Evolutionary conservation across 2,329 filamentous ascomycete species (phyloP), one percentile per base, ranked within the genome.

Genomic region (Sclerotinia borealis): DNA sequence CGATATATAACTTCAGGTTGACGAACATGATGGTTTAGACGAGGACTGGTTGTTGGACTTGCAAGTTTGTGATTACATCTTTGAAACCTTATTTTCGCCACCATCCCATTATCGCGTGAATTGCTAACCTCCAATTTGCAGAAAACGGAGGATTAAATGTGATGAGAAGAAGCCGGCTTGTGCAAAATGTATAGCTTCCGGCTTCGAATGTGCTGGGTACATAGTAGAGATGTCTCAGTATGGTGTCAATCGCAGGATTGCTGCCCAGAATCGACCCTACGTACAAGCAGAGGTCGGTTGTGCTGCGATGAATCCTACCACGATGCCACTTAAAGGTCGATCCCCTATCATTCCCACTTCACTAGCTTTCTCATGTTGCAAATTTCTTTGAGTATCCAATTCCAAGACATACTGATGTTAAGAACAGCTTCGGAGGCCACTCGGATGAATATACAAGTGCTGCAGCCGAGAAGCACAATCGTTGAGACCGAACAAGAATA

Each of bases 141-240:
- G 48, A 15, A 52, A 34, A 45, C 27, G 48, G 7, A 55, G 39
- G 11, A 25, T 56, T n/a, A 56, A 37, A 31, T 56, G 31, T 43
- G 50, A 55, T 15, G 49, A 56, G 13, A 25, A 55, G 19, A 36
- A 45, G 19, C 29, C 49, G 3, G 0, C 10, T n/a, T 55, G 59
- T 34, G 19, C 29, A n/a, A 55, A 29, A 36, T 61, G 29, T 36
- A 8, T 54, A 13, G 49, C 15, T 11, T 39, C 36, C 9, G 37
- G 39, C 1, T 61, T 54, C 34, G 4, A 52, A 22, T 54, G 48
- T 15, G 59, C 45, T 37, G 37, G 49, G 7, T 61, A 61, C n/a
- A n/a, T 7, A 25, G 8, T 34, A 19, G 8, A n/a, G 9, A 3
- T 19, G 34, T n/a, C 6, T 25, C 10, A 31, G 4, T 3, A 22